Evolutionary conservation across 2,329 filamentous ascomycete genomes (phyloP).

Genomic region (Diplodia mutila): DNA sequence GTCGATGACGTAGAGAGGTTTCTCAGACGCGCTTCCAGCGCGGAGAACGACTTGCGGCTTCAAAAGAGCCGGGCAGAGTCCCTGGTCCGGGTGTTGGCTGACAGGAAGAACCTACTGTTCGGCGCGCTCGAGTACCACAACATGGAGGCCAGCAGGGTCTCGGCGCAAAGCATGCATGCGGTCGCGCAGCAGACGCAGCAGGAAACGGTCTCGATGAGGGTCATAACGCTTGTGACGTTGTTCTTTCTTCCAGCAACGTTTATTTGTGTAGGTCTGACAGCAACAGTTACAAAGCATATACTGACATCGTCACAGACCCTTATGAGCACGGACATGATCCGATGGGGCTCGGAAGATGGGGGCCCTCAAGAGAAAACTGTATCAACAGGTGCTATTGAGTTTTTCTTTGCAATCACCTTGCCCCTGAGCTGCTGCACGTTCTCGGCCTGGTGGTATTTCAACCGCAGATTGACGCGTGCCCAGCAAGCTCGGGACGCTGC

Average conservation of each 20-base stretch:
- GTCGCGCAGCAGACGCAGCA: conserved; percentile 44
- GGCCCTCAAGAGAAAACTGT: conserved; percentile 29
- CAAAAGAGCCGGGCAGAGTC: conserved; percentile 29
- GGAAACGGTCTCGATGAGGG: conserved; percentile 49
- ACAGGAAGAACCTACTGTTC: conserved; percentile 36
- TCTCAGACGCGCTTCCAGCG: background rate
- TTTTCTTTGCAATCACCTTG: conserved; percentile 41
- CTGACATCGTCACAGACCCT: conserved; percentile 38
- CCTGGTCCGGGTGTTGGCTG: conserved; percentile 28
- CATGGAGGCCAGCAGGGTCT: conserved; percentile 37
- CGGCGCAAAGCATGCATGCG: conserved; percentile 34
- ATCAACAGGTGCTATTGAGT: conserved; percentile 34
- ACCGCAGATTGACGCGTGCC: background rate
- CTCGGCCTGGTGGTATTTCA: conserved; percentile 36
- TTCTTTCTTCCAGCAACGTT: conserved; percentile 51
- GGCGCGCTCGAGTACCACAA: conserved; percentile 42
- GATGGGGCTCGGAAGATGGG: conserved; percentile 29
- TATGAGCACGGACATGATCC: conserved; percentile 47
- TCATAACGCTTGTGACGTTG: conserved; percentile 48
- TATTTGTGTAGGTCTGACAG: conserved; percentile 42
- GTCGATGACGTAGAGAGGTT: background rate
- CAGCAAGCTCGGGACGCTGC: background rate
- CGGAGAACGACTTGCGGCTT: background rate
- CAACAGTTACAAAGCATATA: background rate
- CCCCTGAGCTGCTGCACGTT: conserved; percentile 43